These are phyloP conservation scores for Fibroporia radiculosa DNA, from an alignment of 768 basidiomycete species.

Conservation along the genomic window DNA sequence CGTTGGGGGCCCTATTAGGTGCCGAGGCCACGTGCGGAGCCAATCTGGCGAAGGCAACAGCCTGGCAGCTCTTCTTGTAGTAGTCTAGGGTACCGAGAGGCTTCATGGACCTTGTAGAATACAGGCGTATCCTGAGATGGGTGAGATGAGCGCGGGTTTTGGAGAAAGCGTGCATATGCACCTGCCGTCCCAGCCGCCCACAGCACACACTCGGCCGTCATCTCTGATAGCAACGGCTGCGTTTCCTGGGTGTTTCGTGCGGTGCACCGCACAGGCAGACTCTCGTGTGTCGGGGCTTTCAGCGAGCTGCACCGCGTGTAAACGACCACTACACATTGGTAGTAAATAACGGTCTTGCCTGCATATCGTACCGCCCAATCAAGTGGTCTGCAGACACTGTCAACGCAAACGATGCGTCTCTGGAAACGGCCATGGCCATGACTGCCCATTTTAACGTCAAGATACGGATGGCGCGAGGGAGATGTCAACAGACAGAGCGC, in stretches of 20 bases:
- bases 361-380: conserved; percentile 55
- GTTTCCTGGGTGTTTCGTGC: conserved; percentile 78
- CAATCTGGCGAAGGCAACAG: conserved; percentile 54
- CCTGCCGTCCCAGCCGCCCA: conserved; percentile 95
- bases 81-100: conserved; percentile 77
- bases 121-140: conserved; percentile 61
- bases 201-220: conserved; percentile 73
- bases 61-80: conserved; percentile 75
- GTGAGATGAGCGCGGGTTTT: neutral
- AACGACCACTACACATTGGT: neutral
- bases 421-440: conserved; percentile 78
- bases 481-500: conserved; percentile 14
- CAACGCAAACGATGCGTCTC: conserved; percentile 50
- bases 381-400: conserved; percentile 85
- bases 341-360: conserved; percentile 25
- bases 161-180: conserved; percentile 31
- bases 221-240: conserved; percentile 65
- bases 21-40: neutral
- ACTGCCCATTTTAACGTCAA: conserved; percentile 36
- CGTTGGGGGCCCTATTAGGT: neutral
- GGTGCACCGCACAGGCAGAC: conserved; percentile 29
- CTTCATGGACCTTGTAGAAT: conserved; percentile 74
- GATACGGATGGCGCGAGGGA: neutral
- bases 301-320: conserved; percentile 1
- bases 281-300: conserved; percentile 10